A percentile compares a stretch with the other conserved stretches of the same genome.
phyloP scores from a whole-genome alignment of 2,329 filamentous ascomycete genomes.

The Fusarium dlaminii region DNA sequence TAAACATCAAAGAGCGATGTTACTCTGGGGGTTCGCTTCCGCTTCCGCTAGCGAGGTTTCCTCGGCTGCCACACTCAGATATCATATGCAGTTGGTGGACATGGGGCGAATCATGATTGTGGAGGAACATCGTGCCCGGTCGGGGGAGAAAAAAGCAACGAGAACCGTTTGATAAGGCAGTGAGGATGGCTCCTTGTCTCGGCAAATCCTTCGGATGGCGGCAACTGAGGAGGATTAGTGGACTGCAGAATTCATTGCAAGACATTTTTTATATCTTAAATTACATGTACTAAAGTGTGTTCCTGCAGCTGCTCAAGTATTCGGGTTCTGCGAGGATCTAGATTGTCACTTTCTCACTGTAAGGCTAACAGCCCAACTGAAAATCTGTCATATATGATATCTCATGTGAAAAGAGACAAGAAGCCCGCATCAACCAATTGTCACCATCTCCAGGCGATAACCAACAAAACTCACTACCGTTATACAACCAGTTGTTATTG shows the following conservation, averaged over 20 bases:
- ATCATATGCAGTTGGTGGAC: background rate
- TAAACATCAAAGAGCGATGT: rapidly evolving
- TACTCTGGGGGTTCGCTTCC: background rate
- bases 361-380: rapidly evolving
- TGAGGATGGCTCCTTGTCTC: background rate
- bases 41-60: background rate
- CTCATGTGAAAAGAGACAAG: background rate
- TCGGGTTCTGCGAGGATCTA: background rate
- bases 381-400: background rate
- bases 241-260: background rate
- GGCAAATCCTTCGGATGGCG: background rate
- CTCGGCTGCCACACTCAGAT: background rate
- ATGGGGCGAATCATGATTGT: background rate
- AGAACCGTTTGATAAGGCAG: background rate
- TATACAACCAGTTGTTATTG: no score
- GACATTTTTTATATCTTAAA: no score
- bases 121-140: background rate
- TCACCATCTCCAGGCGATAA: rapidly evolving
- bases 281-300: no score
- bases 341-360: background rate
- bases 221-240: no score
- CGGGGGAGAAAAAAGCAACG: background rate
- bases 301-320: background rate
- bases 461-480: no score
- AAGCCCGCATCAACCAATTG: background rate